phyloP scores from a whole-genome alignment of 2,329 filamentous ascomycete species.

The Tolypocladium capitatum region DNA sequence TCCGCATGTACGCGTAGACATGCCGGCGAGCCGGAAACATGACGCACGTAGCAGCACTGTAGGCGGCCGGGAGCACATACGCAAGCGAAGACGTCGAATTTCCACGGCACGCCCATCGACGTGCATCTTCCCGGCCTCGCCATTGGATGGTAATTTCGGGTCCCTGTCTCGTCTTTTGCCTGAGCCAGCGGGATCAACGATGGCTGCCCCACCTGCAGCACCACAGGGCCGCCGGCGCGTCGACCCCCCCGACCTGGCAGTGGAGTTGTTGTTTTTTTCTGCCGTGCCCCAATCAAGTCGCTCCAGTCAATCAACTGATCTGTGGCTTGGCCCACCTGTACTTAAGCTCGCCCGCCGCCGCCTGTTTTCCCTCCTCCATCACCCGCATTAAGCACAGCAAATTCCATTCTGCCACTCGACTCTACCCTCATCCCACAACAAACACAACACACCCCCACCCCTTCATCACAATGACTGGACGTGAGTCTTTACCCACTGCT shows the following conservation, averaged over 20 bases:
- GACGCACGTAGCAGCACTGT: neutral
- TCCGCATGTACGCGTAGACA: no score
- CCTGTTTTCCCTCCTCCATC: conserved; percentile 8
- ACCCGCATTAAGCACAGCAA: conserved; percentile 1
- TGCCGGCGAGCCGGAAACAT: neutral
- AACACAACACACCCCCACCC: conserved; percentile 2
- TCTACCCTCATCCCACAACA: conserved; percentile 3
- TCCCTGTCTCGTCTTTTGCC: no score
- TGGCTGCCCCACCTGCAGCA: neutral
- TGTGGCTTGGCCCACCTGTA: conserved; percentile 23
- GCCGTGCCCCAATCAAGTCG: conserved; percentile 1
- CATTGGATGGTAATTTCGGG: neutral
- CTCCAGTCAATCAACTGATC: conserved; percentile 18
- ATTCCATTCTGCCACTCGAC: conserved; percentile 2
- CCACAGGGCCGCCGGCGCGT: neutral
- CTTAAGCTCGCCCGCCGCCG: conserved; percentile 23
- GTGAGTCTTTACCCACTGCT: conserved; percentile 13
- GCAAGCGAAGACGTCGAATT: neutral
- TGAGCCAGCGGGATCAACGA: no score
- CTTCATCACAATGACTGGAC: conserved; percentile 20
- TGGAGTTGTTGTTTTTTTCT: neutral
- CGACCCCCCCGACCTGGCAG: neutral
- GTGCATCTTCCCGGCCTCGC: neutral
- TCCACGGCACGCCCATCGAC: neutral
- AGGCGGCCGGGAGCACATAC: neutral